Evolutionary conservation across 2,329 filamentous ascomycete species (phyloP), one percentile per base, ranked within the genome.

Genomic region (Drechslera avenae): DNA sequence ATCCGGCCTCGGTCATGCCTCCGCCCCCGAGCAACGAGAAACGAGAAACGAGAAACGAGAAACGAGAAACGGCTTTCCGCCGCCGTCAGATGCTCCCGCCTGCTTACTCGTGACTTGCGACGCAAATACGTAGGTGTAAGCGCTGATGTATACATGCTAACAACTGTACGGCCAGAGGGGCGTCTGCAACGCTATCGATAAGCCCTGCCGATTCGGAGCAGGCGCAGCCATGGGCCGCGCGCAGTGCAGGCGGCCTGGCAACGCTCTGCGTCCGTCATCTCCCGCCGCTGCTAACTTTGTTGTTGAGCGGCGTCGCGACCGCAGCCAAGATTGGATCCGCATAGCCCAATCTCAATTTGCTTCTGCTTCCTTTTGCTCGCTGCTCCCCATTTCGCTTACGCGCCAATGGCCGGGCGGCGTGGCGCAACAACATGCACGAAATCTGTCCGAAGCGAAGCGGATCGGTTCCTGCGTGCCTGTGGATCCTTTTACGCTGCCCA

Each of bases 381-480:
- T 42, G 45, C 50, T 60, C 58, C 18, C 37, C 30, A 62, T 62
- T 46, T 62, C 56, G 59, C 54, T 58, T 60, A 52, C 10, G 9
- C 21, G 23, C 58, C 53, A 55, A 48, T 57, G 31, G 46, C 9
- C 9, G 10, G 35, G 37, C 35, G 32, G 12, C 10, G 19, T 51
- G 52, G 42, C 55, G 39, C 39, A 23, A 7, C 21, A 7, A 5
- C n/a, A 54, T 52, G 47, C 52, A 54, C 28, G 50, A 46, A 43
- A 50, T 50, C 44, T 26, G 32, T 42, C 45, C 46, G 34, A 37
- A 19, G 12, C 32, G 23, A 7, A 23, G 52, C 52, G 39, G 55
- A 36, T 39, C 53, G 55, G 21, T 48, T 52, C 44, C 44, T 47
- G 39, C 41, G 21, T 23, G 35, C 39, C n/a, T 18, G 44, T 14